phyloP scores from a whole-genome alignment of 768 basidiomycete genomes.

The Bullera alba region DNA sequence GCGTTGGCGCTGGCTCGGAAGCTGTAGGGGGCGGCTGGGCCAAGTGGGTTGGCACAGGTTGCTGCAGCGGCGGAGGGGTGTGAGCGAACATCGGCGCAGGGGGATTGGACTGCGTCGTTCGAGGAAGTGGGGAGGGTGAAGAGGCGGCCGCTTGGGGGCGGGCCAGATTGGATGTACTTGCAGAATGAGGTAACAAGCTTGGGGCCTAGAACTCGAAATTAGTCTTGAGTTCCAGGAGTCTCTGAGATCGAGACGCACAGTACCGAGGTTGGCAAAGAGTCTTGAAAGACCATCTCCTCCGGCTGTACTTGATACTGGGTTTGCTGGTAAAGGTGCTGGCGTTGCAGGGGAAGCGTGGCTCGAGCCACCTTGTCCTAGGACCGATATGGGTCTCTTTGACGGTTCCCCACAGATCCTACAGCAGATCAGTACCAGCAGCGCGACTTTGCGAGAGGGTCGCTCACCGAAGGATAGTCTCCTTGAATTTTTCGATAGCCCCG shows the following conservation, averaged over 20 bases:
- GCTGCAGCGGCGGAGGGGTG: slow-evolving; percentile 3
- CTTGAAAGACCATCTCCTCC: slow-evolving; percentile 25
- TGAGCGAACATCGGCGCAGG: slow-evolving; percentile 2
- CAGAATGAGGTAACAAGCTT: too few species aligned
- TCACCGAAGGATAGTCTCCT: slow-evolving; percentile 19
- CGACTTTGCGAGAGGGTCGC: background rate
- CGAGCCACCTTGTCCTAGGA: background rate
- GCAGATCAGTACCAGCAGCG: background rate
- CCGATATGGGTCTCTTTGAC: slow-evolving; percentile 4
- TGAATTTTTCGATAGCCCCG: slow-evolving; percentile 19
- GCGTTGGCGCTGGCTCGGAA: background rate
- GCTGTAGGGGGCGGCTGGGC: too few species aligned
- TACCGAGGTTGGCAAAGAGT: slow-evolving; percentile 25
- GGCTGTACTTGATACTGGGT: background rate
- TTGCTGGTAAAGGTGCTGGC: slow-evolving; percentile 1
- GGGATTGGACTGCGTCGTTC: background rate
- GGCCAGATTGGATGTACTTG: too few species aligned
- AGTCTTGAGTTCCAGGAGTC: background rate
- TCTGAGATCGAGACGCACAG: slow-evolving; percentile 11
- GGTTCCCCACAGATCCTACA: slow-evolving; percentile 36
- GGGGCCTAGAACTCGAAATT: too few species aligned
- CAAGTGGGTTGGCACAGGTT: slow-evolving; percentile 1
- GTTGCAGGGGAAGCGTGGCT: background rate
- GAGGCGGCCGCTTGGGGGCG: background rate
- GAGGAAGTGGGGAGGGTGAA: background rate